Conservation (phyloP, 805 yeast genomes). For the Ogataea pini region DNA sequence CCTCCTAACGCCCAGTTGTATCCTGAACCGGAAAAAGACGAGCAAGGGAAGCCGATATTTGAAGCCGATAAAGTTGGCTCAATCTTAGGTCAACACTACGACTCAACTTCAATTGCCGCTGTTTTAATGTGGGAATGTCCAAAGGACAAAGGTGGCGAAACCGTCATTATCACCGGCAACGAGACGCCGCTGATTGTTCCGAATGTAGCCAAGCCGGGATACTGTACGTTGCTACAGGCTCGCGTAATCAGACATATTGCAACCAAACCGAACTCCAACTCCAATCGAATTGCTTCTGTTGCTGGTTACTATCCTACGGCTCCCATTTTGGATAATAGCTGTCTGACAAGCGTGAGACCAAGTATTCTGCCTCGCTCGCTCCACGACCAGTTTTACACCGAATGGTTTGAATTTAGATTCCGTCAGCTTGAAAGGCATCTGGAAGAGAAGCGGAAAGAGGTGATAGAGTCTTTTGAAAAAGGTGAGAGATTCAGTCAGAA, state of each 20-base stretch:
- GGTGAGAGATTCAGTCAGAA: slow-evolving; percentile 35
- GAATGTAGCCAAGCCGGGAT: slow-evolving; percentile 46
- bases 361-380: slow-evolving; percentile 37
- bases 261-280: slow-evolving; percentile 42
- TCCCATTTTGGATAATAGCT: slow-evolving; percentile 35
- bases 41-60: slow-evolving; percentile 13
- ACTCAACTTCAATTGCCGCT: slow-evolving; percentile 49
- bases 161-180: slow-evolving; percentile 48
- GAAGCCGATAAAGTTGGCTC: slow-evolving; percentile 42
- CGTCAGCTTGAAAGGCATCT: slow-evolving; percentile 32
- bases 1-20: slow-evolving; percentile 23
- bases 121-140: slow-evolving; percentile 52
- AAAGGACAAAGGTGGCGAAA: slow-evolving; percentile 50
- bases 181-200: slow-evolving; percentile 29
- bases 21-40: slow-evolving; percentile 16
- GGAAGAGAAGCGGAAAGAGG: slow-evolving; percentile 22
- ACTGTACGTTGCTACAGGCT: slow-evolving; percentile 49
- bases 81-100: slow-evolving; percentile 49
- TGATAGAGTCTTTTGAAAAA: slow-evolving; percentile 17
- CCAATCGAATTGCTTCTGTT: slow-evolving; percentile 38
- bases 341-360: slow-evolving; percentile 37
- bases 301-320: slow-evolving; percentile 34
- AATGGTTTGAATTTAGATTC: slow-evolving; percentile 38
- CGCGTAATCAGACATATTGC: slow-evolving; percentile 50
- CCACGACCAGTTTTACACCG: slow-evolving; percentile 37